Evolutionary conservation across 1,139 yeast species (phyloP).

Genomic region (Groenewaldozyma auringiensis): DNA sequence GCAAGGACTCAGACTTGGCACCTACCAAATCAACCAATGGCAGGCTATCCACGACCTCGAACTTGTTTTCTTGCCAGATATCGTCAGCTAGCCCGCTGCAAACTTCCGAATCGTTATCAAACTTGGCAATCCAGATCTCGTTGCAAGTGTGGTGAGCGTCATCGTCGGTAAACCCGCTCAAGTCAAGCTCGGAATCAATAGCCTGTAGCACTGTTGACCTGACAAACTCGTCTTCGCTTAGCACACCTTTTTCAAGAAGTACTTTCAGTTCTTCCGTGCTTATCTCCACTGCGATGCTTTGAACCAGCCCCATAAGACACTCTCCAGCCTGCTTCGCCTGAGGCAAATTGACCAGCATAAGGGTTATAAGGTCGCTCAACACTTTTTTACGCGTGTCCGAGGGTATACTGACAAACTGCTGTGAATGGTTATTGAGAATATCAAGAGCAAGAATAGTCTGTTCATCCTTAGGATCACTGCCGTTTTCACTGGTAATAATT

Average conservation of each 20-base stretch:
- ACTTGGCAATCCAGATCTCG: conserved; percentile 73
- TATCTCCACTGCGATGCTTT: conserved; percentile 59
- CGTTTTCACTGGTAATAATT: conserved; percentile 44
- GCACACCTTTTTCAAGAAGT: conserved; percentile 49
- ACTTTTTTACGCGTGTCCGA: conserved; percentile 60
- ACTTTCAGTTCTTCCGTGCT: conserved; percentile 45
- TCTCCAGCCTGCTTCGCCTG: conserved; percentile 79
- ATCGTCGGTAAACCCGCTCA: conserved; percentile 48
- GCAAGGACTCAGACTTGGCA: conserved; percentile 28
- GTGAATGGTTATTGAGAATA: conserved; percentile 68
- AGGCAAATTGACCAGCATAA: conserved; percentile 48
- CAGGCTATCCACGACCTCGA: conserved; percentile 40
- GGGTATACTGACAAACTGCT: conserved; percentile 54
- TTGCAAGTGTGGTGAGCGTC: conserved; percentile 22
- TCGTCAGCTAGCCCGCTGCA: conserved; percentile 58
- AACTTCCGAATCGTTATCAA: conserved; percentile 60
- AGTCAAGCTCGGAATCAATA: conserved; percentile 78
- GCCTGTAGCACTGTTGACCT: conserved; percentile 74
- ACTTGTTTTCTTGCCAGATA: conserved; percentile 73
- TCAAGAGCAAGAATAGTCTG: conserved; percentile 72
- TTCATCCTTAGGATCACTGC: conserved; percentile 68
- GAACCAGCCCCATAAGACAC: conserved; percentile 67
- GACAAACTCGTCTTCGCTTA: conserved; percentile 62
- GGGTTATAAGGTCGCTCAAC: conserved; percentile 52
- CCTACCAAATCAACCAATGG: conserved; percentile 18